These are phyloP conservation scores for Pseudogymnoascus sp. DNA, from an alignment of 2,329 filamentous ascomycete genomes.

Conservation along the genomic window DNA sequence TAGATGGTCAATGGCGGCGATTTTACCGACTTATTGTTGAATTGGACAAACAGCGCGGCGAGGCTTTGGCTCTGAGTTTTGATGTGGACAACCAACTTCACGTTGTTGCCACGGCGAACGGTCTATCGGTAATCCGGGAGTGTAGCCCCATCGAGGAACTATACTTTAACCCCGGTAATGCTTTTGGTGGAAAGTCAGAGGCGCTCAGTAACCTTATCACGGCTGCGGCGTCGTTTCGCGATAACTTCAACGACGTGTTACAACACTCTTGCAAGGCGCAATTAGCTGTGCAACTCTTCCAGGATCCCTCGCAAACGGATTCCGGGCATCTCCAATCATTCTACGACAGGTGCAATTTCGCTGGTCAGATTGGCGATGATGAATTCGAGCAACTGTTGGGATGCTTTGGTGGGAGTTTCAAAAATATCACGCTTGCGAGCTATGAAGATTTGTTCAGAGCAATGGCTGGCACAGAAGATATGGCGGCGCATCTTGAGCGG, in stretches of 20 bases:
- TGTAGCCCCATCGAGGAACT: slow-evolving; percentile 73
- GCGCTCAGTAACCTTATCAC: slow-evolving; percentile 55
- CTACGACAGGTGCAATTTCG: slow-evolving; percentile 70
- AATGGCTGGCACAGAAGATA: slow-evolving; percentile 34
- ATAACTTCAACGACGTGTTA: slow-evolving; percentile 61
- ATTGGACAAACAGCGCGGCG: slow-evolving; percentile 75
- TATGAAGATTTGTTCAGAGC: slow-evolving; percentile 45
- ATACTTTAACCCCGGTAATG: slow-evolving; percentile 52
- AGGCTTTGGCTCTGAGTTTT: slow-evolving; percentile 68
- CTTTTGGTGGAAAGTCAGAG: slow-evolving; percentile 42
- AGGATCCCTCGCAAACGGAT: slow-evolving; percentile 61
- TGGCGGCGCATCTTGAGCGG: slow-evolving; percentile 16
- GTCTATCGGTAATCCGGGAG: slow-evolving; percentile 67
- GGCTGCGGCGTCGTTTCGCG: slow-evolving; percentile 61
- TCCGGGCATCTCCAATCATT: slow-evolving; percentile 69
- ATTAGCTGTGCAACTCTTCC: slow-evolving; percentile 64
- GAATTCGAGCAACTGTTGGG: slow-evolving; percentile 63
- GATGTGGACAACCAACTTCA: slow-evolving; percentile 64
- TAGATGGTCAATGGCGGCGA: slow-evolving; percentile 78
- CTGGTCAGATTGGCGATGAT: slow-evolving; percentile 72
- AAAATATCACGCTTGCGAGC: slow-evolving; percentile 44
- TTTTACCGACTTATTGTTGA: slow-evolving; percentile 83
- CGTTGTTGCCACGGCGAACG: slow-evolving; percentile 79
- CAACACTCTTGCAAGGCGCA: slow-evolving; percentile 58
- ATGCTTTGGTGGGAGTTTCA: slow-evolving; percentile 58